Conservation (phyloP, 2,329 filamentous ascomycete genomes). For the Aplosporella prunicola region DNA sequence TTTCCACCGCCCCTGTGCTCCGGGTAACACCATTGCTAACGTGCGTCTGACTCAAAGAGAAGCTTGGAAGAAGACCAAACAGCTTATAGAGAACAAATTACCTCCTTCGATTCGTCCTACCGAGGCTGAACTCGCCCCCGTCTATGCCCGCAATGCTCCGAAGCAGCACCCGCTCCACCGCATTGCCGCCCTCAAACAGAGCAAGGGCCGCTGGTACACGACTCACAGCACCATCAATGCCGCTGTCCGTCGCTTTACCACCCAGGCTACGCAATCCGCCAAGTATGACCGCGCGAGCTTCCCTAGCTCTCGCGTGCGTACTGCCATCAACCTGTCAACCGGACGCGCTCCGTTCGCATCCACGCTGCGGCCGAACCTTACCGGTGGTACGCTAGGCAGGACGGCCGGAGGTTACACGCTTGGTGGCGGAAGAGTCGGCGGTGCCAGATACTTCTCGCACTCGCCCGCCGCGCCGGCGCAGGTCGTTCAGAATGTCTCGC, state of each 20-base stretch:
- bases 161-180: conserved; percentile 54
- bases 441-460: conserved; percentile 82
- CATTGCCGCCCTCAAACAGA: conserved; percentile 53
- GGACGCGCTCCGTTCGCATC: conserved; percentile 78
- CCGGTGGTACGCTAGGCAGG: conserved; percentile 73
- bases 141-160: conserved; percentile 47
- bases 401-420: conserved; percentile 82
- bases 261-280: conserved; percentile 31
- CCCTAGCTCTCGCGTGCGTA: conserved; percentile 47
- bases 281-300: conserved; percentile 44
- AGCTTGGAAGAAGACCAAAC: conserved; percentile 39
- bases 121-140: conserved; percentile 46
- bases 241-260: conserved; percentile 44
- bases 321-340: conserved; percentile 53
- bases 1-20: conserved; percentile 1
- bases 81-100: conserved; percentile 37
- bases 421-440: conserved; percentile 59
- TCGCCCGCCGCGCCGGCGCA: conserved; percentile 76
- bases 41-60: conserved; percentile 25
- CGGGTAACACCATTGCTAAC: conserved; percentile 2
- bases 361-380: conserved; percentile 82
- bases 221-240: conserved; percentile 41
- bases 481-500: conserved; percentile 89
- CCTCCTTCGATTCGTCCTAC: conserved; percentile 34
- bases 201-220: conserved; percentile 54